A percentile compares a stretch with the other conserved stretches of the same genome.
These are phyloP conservation scores for Boletellus ananas DNA, from an alignment of 768 basidiomycete genomes.

Conservation along the genomic window DNA sequence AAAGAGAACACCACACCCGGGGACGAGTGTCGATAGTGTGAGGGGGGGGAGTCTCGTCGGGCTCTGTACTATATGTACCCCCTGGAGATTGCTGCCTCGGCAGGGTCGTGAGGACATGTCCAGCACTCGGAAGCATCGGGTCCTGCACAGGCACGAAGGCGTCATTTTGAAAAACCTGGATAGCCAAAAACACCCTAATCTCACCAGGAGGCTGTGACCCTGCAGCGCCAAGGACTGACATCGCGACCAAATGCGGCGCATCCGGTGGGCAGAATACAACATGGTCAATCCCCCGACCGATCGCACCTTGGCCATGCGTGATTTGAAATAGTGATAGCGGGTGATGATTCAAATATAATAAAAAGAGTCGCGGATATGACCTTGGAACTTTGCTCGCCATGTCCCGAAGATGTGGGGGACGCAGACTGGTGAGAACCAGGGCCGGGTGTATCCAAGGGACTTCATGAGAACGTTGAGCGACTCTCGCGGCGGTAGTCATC, in stretches of 20 bases:
- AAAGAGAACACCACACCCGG: background rate
- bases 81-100: constrained; percentile 15
- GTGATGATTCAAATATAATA: background rate
- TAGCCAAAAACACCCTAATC: constrained; percentile 7
- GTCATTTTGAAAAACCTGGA: constrained; percentile 2
- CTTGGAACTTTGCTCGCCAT: background rate
- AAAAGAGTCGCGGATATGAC: background rate
- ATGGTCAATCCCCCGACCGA: background rate
- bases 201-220: constrained; percentile 6
- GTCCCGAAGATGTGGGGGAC: background rate
- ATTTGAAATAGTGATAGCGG: background rate
- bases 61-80: constrained; percentile 27
- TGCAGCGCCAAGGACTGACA: constrained; percentile 4
- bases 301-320: background rate
- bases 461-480: background rate
- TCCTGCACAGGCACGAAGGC: background rate
- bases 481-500: constrained; percentile 1
- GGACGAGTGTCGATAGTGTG: background rate
- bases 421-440: background rate
- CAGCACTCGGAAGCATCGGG: background rate
- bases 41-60: background rate
- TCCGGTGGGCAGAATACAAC: constrained; percentile 9
- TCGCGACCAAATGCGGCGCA: background rate
- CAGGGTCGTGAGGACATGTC: constrained; percentile 7
- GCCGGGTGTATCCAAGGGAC: background rate